Percentiles rank a stretch among this genome's conserved stretches.
These are phyloP conservation scores for Trichoderma koningiopsis DNA, from an alignment of 2,329 filamentous ascomycete genomes.

Conservation along the genomic window DNA sequence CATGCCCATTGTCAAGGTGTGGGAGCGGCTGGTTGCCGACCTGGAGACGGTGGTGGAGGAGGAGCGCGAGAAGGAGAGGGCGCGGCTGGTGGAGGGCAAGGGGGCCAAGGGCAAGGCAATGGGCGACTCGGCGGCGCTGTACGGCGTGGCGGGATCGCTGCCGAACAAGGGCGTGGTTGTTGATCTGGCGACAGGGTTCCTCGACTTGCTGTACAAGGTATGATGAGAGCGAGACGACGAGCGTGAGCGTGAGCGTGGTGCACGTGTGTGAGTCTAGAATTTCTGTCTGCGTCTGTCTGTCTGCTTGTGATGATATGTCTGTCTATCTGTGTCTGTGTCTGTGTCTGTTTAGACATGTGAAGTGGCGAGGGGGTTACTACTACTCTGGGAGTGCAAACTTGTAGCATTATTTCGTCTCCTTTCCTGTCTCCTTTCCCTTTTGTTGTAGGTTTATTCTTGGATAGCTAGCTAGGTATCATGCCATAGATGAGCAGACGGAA, in stretches of 20 bases:
- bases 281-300: neutral
- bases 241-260: neutral
- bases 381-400: neutral
- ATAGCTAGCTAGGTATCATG: neutral
- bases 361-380: neutral
- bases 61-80: constrained; percentile 80
- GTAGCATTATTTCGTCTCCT: neutral
- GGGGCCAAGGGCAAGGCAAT: constrained; percentile 65
- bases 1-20: constrained; percentile 77
- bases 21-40: constrained; percentile 77
- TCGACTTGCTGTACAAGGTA: constrained; percentile 90
- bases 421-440: neutral
- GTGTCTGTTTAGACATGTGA: neutral
- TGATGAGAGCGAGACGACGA: constrained; percentile 42
- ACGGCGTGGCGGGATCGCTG: constrained; percentile 91
- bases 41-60: constrained; percentile 66
- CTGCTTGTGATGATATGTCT: neutral
- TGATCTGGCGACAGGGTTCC: constrained; percentile 84
- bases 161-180: constrained; percentile 96
- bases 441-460: neutral
- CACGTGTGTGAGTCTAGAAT: neutral
- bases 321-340: neutral
- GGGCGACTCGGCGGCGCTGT: constrained; percentile 83
- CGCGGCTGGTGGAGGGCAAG: constrained; percentile 69
- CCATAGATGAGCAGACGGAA: neutral